Evolutionary conservation across 2,329 filamentous ascomycete species (phyloP).

Genomic region (Blastomyces parvus): DNA sequence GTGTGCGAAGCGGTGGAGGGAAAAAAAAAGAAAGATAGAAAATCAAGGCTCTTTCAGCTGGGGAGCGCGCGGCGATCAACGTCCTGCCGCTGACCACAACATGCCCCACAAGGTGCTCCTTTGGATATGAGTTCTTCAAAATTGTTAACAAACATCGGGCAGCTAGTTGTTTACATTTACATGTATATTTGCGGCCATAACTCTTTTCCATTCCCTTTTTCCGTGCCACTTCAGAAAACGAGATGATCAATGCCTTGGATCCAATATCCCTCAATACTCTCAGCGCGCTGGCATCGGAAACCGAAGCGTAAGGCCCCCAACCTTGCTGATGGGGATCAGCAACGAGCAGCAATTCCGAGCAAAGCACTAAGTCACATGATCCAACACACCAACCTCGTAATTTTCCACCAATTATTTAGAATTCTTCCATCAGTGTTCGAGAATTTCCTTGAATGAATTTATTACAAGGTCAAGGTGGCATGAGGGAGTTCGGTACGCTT

Average conservation of each 20-base stretch:
- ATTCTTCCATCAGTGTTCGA: neutral
- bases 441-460: neutral
- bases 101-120: too few relatives aligned
- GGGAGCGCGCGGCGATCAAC: neutral
- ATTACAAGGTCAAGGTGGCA: neutral
- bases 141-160: neutral
- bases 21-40: neutral
- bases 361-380: neutral
- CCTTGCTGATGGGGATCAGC: neutral
- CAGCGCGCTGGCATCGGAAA: neutral
- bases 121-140: neutral
- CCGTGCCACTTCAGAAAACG: neutral
- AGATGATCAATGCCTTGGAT: neutral
- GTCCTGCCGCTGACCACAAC: neutral
- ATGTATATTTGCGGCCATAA: neutral
- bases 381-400: neutral
- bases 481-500: neutral
- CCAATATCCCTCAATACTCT: neutral
- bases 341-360: neutral
- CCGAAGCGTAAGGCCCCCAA: neutral
- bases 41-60: neutral
- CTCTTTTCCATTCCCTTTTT: neutral
- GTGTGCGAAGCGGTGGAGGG: neutral
- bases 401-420: neutral
- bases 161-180: neutral